Base-by-base conservation (phyloP, 73 alveolate genomes). In the Paramecium octaurelia region DNA sequence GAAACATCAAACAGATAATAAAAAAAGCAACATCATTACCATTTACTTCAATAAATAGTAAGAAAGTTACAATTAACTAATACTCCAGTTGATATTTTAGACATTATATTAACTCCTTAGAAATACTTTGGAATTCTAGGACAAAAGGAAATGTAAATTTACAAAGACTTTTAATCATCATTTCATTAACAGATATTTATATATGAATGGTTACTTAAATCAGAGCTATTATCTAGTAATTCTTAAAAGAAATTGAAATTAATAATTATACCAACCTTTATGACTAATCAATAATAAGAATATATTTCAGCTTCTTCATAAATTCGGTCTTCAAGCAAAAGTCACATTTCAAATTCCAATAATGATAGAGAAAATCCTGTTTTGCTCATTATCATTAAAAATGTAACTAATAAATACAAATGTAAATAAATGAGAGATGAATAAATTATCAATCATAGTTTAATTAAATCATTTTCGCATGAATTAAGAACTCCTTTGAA, bases 401-500 rank as follows among this genome's bases (percentile, higher is more conserved):
- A 64, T 24, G 29, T 34, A 5, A 64, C 83, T 2, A 27, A 18
- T 64, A 64, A 64, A 64, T 20, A 64, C 5, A 10, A 64, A 64
- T 27, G 9, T 42, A 23, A 64, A 64, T 9, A 64, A 64, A 29
- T 64, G 44, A 64, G 29, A 8, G 29, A 34, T 29, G 83, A 64
- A 64, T 29, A 3, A 10, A 64, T 64, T 2, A 20, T 71, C 2
- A 8, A 71, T 20, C 38, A 36, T 71, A 27, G 35, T 71, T 71
- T 87, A 38, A 87, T 87, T 1, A 38, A 76, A 34, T 87, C 93
- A 8, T 87, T 87, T 43, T 87, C 93, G 7, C 93, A 87, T 64
- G 93, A 87, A 35, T 34, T 87, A 60, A 60, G 93, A 60, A 87
- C 93, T 36, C 93, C 93, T 36, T 35, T 87, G 2, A 87, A 87